Evolutionary conservation across 2,329 filamentous ascomycete species (phyloP), one percentile per base, ranked within the genome.

Genomic region (Dactylellina drechsleri): DNA sequence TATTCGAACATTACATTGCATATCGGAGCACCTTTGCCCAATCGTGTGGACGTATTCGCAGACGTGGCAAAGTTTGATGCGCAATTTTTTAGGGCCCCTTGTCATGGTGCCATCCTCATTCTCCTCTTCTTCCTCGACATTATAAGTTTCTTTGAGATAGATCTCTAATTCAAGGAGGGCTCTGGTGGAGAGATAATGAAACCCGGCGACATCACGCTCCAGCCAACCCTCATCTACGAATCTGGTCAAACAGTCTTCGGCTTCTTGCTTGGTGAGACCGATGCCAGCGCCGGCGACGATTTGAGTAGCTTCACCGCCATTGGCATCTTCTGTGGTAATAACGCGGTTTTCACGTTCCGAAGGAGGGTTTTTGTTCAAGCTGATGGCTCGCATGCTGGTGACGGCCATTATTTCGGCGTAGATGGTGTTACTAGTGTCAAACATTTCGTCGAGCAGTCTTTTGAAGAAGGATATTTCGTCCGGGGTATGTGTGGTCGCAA

Each of bases 401-500:
- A 98, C 84, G 2, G 92, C 93, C 87, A 97, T 90, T 26, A 92
- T 87, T 82, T 99, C 94, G 79, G 89, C 88, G n/a, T 88, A 85
- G 7, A 85, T 86, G 0, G 89, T 92, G 80, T 98, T 98, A 83
- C 92, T 89, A 18, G 88, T 90, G 77, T 96, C 92, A 80, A 98
- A 99, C 87, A 99, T 96, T 78, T 87, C 89, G 81, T 97, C 93
- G 0, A 99, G 86, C 2, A 97, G 82, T 7, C 95, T 86, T 82
- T 96, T 95, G 65, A 98, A 87, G 81, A 92, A 99, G 0, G 91
- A 88, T 36, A 98, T 91, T 83, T 98, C 93, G 78, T 97, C 93
- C 0, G 92, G 84, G 6, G 86, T 87, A 80, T 91, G 91, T 0
- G 87, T 88, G 0, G 95, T 98, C 1, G 93, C 92, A 45, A 97